Base-by-base conservation (phyloP, 2,329 filamentous ascomycete genomes). In the Raffaelea albimanens region DNA sequence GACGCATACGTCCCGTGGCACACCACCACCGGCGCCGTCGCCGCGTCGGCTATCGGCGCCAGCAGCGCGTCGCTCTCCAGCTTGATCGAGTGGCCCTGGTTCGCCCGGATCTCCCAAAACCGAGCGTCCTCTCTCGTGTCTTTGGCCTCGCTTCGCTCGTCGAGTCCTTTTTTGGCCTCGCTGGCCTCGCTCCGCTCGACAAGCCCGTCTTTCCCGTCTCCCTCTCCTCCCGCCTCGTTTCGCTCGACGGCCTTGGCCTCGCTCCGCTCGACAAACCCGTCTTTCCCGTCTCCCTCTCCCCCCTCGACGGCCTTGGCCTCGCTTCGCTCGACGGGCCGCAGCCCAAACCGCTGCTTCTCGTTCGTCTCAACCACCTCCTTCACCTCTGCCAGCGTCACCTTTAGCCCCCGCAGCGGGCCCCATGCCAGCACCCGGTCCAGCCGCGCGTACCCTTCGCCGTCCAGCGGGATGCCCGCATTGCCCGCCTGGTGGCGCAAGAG, bases 1-100 rank as follows among this genome's bases (percentile, higher is more conserved):
- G 78, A 76, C 57, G 90, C 87, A 60, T 89, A 95, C 0, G 91
- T 96, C 34, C 93, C 91, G 66, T 97, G 90, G 3, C 97, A 78
- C 3, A 89, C 87, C 0, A 74, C 70, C 0, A 70, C 59, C 0
- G 87, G 87, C 1, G 90, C 57, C 52, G 78, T 78, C 7, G 61
- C 66, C 31, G 75, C 73, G 1, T 78, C 60, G 1, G 79, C 82
- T 49, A 96, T 71, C 7, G 83, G 81, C 19, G 72, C 75, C 3
- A 95, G 76, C 2, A 94, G 74, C 3, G 50, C 53, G 42, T 83
- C 78, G n/a, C 80, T 80, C 23, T 87, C 83, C 33, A 82, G 81
- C 80, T 36, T 48, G 60, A 98, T 86, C 57, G 80, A 88, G 70
- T 97, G 93, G 47, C 93, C 93, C 68, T 97, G 93, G 60, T 94